These are phyloP conservation scores for Xylaria venustula DNA, from an alignment of 495 filamentous ascomycete species.

Conservation along the genomic window DNA sequence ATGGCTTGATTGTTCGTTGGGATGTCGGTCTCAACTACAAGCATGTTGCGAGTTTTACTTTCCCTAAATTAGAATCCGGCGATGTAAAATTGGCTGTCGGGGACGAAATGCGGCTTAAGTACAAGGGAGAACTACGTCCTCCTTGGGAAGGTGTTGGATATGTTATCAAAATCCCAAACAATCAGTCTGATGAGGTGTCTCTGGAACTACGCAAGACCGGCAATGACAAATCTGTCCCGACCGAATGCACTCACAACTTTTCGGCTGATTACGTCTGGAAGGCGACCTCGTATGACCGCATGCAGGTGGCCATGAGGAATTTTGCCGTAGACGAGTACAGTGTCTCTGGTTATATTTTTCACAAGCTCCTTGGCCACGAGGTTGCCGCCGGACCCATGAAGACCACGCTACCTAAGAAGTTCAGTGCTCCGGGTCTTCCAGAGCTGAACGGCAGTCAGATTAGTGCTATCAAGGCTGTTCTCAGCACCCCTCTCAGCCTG, in stretches of 20 bases:
- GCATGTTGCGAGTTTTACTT: constrained; percentile 90
- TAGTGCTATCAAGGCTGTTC: constrained; percentile 91
- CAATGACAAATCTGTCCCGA: constrained; percentile 91
- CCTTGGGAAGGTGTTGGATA: constrained; percentile 99
- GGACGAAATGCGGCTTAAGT: constrained; percentile 97
- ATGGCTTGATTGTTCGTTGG: constrained; percentile 91
- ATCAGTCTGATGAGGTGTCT: constrained; percentile 96
- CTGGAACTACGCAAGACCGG: constrained; percentile 75
- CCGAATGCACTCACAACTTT: constrained; percentile 97
- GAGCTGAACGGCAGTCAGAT: constrained; percentile 97
- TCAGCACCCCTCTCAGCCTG: constrained; percentile 88
- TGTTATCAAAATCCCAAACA: constrained; percentile 99
- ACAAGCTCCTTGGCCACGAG: constrained; percentile 93
- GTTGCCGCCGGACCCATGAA: constrained; percentile 96
- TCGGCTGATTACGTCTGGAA: constrained; percentile 99
- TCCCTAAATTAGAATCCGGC: constrained; percentile 95
- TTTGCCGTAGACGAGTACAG: constrained; percentile 98
- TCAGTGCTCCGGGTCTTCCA: constrained; percentile 91
- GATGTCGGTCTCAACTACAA: constrained; percentile 97
- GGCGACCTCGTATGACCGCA: constrained; percentile 96
- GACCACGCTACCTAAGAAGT: constrained; percentile 93
- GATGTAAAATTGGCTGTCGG: constrained; percentile 98
- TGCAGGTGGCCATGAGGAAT: constrained; percentile 99
- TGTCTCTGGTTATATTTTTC: constrained; percentile 98
- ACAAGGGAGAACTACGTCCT: constrained; percentile 89